Percentiles rank a stretch among this genome's conserved stretches.
Conservation (phyloP, 2,329 filamentous ascomycete genomes). For the Delphinella strobiligena region DNA sequence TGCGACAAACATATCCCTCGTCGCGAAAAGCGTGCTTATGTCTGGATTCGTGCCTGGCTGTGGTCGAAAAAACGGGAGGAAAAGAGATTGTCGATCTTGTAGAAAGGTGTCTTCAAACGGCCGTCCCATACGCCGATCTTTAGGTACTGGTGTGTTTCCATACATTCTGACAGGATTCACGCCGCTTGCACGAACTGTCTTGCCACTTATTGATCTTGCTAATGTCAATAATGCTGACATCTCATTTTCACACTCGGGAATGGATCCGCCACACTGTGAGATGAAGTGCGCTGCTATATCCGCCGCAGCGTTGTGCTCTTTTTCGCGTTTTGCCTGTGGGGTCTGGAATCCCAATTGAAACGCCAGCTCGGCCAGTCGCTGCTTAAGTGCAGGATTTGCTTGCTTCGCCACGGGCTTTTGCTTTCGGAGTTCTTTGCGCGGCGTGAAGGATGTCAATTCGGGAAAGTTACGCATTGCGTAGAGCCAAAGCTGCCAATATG, state of each 20-base stretch:
- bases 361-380: constrained; percentile 5
- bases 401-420: constrained; percentile 1
- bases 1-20: neutral
- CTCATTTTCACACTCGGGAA: neutral
- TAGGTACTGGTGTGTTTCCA: neutral
- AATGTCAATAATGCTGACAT: neutral
- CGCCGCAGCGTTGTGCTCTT: neutral
- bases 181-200: neutral
- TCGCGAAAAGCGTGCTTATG: neutral
- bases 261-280: neutral
- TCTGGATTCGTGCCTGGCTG: neutral
- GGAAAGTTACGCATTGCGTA: constrained; percentile 10
- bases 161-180: neutral
- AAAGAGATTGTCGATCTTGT: neutral
- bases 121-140: neutral
- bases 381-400: constrained; percentile 1
- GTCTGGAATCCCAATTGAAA: constrained; percentile 5
- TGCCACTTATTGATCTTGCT: neutral
- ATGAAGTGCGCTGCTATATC: neutral
- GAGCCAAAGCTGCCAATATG: constrained; percentile 9
- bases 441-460: constrained; percentile 3
- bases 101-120: neutral
- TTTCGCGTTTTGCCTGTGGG: neutral
- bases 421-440: constrained; percentile 4
- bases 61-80: neutral